A percentile compares a stretch with the other conserved stretches of the same genome.
Conservation (phyloP, 192 early-diverging fungal genomes). For the Coemansia erecta region DNA sequence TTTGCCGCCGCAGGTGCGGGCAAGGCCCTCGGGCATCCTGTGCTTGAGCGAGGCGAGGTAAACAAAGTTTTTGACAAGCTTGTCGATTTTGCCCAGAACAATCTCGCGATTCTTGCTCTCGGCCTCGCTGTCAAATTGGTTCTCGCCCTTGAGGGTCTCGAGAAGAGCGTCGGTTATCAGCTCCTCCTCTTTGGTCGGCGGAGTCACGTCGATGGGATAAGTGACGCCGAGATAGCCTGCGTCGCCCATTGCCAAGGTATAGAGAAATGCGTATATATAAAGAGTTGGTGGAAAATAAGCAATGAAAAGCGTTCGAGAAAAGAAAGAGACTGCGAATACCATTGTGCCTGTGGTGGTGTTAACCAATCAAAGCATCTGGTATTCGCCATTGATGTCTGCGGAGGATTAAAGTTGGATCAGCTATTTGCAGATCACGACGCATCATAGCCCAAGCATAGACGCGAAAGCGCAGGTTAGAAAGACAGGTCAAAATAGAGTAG, state of each 20-base stretch:
- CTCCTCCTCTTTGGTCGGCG: slow-evolving; percentile 66
- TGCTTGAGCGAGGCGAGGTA: slow-evolving; percentile 70
- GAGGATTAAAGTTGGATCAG: no score
- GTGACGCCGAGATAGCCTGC: slow-evolving; percentile 72
- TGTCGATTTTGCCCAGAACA: slow-evolving; percentile 85
- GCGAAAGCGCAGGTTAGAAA: background rate
- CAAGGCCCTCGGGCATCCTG: slow-evolving; percentile 77
- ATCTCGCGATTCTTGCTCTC: slow-evolving; percentile 78
- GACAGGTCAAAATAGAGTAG: background rate
- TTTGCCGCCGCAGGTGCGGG: slow-evolving; percentile 87
- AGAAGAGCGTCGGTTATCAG: slow-evolving; percentile 69
- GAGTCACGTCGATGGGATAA: slow-evolving; percentile 64
- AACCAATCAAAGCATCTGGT: background rate
- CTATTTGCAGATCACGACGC: no score
- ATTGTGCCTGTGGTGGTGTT: no score
- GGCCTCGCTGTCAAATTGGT: slow-evolving; percentile 84
- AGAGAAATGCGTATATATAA: background rate
- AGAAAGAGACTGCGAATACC: no score
- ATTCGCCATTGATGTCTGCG: background rate
- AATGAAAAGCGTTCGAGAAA: background rate
- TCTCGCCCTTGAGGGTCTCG: slow-evolving; percentile 66
- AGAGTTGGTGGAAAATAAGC: slow-evolving; percentile 1
- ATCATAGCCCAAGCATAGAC: no score
- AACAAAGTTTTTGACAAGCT: slow-evolving; percentile 91
- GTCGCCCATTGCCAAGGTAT: slow-evolving; percentile 15